phyloP scores from a whole-genome alignment of 116 monocot genomes.

The Thalassia testudinum region DNA sequence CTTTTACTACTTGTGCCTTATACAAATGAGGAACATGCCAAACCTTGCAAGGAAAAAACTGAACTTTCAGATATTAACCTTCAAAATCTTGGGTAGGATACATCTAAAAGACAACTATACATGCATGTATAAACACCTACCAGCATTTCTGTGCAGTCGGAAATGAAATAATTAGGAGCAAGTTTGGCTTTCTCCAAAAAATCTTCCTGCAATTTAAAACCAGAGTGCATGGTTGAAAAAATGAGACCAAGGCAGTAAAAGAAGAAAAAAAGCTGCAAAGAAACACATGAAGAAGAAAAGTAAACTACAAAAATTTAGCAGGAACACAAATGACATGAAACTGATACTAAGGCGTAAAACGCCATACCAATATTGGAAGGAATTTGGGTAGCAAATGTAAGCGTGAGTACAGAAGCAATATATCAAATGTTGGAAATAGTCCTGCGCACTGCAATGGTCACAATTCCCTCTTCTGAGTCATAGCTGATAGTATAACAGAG shows the following conservation, averaged over 20 bases:
- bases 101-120: too few species aligned
- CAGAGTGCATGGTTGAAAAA: background rate
- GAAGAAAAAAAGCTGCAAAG: too few species aligned
- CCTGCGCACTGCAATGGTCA: conserved; percentile 64
- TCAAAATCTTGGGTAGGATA: too few species aligned
- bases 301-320: background rate
- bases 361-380: conserved; percentile 55
- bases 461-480: too few species aligned
- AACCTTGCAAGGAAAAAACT: too few species aligned
- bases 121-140: too few species aligned
- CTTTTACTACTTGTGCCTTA: too few species aligned
- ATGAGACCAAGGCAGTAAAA: too few species aligned
- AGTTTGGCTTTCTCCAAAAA: conserved; percentile 84
- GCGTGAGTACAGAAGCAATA: conserved; percentile 66
- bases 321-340: background rate
- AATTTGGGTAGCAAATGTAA: conserved; percentile 51
- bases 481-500: too few species aligned
- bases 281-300: background rate
- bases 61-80: too few species aligned
- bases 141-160: conserved; percentile 68
- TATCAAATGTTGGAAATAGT: conserved; percentile 85
- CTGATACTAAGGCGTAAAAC: too few species aligned
- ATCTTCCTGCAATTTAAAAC: conserved; percentile 66
- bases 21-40: too few species aligned
- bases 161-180: conserved; percentile 87